phyloP scores from a whole-genome alignment of 2,329 filamentous ascomycete genomes.

The Dactylellina sp. region DNA sequence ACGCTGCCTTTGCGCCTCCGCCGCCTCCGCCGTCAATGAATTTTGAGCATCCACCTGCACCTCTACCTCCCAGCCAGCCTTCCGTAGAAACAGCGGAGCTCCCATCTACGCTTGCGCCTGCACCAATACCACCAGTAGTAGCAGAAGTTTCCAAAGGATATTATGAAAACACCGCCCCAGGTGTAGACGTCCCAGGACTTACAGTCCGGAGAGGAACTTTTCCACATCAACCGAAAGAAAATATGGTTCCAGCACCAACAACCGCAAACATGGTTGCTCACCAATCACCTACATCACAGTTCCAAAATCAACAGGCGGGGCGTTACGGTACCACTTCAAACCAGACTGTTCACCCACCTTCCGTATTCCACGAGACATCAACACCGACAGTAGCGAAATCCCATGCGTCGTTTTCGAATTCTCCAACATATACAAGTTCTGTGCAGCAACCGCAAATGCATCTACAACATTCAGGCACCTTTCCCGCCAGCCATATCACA shows the following conservation, averaged over 20 bases:
- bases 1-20: constrained; percentile 7
- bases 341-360: not conserved
- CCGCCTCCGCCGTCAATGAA: constrained; percentile 19
- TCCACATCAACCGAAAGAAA: not conserved
- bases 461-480: constrained; percentile 3
- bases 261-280: constrained; percentile 10
- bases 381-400: constrained; percentile 4
- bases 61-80: not conserved
- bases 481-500: not conserved
- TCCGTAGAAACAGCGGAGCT: not conserved
- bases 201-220: constrained; percentile 13
- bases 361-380: constrained; percentile 26
- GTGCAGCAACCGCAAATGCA: not conserved
- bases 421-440: too few species aligned
- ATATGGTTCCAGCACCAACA: not conserved
- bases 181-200: constrained; percentile 34
- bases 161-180: constrained; percentile 32
- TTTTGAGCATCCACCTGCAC: constrained; percentile 4
- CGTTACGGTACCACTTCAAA: constrained; percentile 25
- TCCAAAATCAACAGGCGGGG: constrained; percentile 26
- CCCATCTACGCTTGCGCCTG: not conserved
- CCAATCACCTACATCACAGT: constrained; percentile 2
- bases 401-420: constrained; percentile 2
- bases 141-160: constrained; percentile 29
- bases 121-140: not conserved